Evolutionary conservation across 2,329 filamentous ascomycete species (phyloP).

Genomic region (Nigrograna mackinnonii): DNA sequence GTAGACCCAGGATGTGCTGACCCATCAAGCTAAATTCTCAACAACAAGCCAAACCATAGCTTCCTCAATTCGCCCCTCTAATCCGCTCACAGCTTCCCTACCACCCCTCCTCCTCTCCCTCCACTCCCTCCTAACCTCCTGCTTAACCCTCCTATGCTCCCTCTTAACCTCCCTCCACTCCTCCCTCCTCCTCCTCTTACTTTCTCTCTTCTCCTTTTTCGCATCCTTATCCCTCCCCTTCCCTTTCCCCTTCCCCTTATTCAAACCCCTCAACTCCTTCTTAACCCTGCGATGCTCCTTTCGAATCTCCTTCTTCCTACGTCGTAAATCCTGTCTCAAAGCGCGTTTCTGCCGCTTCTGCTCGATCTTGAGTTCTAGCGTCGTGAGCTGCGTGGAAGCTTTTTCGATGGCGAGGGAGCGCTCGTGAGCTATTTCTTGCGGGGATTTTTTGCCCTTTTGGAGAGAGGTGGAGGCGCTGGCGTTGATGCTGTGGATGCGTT

Average conservation of each 20-base stretch:
- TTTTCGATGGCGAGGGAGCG: conserved; percentile 27
- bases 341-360: conserved; percentile 19
- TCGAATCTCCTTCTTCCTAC: conserved; percentile 22
- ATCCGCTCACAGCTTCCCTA: conserved; percentile 2
- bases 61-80: conserved; percentile 5
- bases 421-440: conserved; percentile 21
- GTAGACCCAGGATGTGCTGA: too few relatives aligned
- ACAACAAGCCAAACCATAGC: conserved; percentile 33
- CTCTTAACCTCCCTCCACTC: conserved; percentile 21
- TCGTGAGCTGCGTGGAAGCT: conserved; percentile 20
- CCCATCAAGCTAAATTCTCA: conserved; percentile 22
- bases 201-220: conserved; percentile 14
- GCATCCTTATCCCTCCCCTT: conserved; percentile 14
- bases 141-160: conserved; percentile 7
- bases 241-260: conserved; percentile 17
- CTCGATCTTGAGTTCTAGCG: conserved; percentile 19
- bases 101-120: conserved; percentile 3
- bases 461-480: conserved; percentile 14
- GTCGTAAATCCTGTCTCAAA: conserved; percentile 15
- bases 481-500: conserved; percentile 27
- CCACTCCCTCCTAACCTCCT: conserved; percentile 7
- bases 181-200: conserved; percentile 16
- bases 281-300: conserved; percentile 11
- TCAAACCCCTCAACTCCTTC: conserved; percentile 6
- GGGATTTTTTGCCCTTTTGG: conserved; percentile 26